A percentile compares a stretch with the other conserved stretches of the same genome.
Conservation (phyloP, 805 yeast species). For the Isabelozyma rhagii region DNA sequence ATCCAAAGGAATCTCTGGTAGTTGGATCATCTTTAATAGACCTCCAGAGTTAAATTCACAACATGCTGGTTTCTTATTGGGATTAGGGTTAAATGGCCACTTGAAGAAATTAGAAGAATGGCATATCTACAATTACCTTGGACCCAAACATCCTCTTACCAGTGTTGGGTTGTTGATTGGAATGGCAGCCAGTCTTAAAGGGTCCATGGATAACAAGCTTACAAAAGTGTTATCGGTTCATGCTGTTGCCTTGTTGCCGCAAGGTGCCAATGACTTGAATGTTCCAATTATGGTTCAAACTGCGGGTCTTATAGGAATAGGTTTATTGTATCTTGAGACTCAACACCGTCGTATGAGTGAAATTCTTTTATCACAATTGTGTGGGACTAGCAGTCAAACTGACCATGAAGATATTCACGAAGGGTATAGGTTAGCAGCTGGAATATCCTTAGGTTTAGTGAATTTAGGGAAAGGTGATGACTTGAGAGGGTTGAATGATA, state of each 20-base stretch:
- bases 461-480: conserved; percentile 75
- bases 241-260: conserved; percentile 85
- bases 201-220: conserved; percentile 80
- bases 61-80: conserved; percentile 93
- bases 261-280: conserved; percentile 85
- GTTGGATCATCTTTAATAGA: conserved; percentile 88
- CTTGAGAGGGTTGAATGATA: conserved; percentile 56
- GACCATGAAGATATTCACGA: conserved; percentile 64
- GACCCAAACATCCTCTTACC: conserved; percentile 81
- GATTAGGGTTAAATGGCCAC: conserved; percentile 90
- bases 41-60: conserved; percentile 70
- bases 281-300: conserved; percentile 82
- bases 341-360: conserved; percentile 87
- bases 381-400: conserved; percentile 48
- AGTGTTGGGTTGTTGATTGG: conserved; percentile 88
- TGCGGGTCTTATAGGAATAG: conserved; percentile 89
- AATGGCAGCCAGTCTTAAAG: conserved; percentile 82
- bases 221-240: conserved; percentile 93
- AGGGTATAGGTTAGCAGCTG: conserved; percentile 83
- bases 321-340: conserved; percentile 72
- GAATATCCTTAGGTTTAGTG: conserved; percentile 80
- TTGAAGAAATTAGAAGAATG: conserved; percentile 82
- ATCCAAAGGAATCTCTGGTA: conserved; percentile 71
- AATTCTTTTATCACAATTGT: conserved; percentile 66
- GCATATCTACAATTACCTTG: conserved; percentile 91